phyloP scores from a whole-genome alignment of 768 basidiomycete species.

The Pisolithus orientalis region DNA sequence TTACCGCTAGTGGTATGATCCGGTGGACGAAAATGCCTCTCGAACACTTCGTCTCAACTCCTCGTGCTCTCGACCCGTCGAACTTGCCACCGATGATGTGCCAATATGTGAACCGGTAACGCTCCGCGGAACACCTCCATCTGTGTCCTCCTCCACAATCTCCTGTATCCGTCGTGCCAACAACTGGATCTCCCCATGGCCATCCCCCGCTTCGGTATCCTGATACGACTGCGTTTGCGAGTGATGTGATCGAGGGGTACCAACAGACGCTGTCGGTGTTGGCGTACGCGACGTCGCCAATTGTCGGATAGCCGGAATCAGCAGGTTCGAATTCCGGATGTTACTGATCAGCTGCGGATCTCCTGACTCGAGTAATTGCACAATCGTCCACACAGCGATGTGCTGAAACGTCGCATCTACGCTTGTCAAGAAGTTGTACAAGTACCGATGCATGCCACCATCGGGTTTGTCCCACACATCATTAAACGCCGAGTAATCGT shows the following conservation, averaged over 20 bases:
- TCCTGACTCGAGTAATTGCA: conserved; percentile 94
- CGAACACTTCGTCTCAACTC: conserved; percentile 77
- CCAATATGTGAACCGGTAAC: conserved; percentile 60
- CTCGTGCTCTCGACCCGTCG: conserved; percentile 59
- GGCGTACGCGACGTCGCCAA: conserved; percentile 69
- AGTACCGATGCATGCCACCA: conserved; percentile 92
- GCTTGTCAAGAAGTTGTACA: conserved; percentile 89
- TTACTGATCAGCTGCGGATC: conserved; percentile 87
- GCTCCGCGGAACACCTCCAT: conserved; percentile 54
- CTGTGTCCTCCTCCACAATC: conserved; percentile 71
- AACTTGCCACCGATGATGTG: conserved; percentile 61
- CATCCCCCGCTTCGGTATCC: conserved; percentile 80
- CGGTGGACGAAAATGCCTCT: conserved; percentile 64
- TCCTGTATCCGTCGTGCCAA: conserved; percentile 83
- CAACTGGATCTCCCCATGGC: conserved; percentile 85
- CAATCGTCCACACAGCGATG: conserved; percentile 99
- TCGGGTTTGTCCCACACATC: conserved; percentile 98
- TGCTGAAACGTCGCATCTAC: conserved; percentile 98
- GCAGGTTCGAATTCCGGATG: conserved; percentile 75
- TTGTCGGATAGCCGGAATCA: conserved; percentile 82
- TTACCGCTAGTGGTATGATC: conserved; percentile 38
- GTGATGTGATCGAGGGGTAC: conserved; percentile 65
- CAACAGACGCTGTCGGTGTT: conserved; percentile 67
- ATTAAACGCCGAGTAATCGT: conserved; percentile 96
- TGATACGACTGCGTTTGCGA: conserved; percentile 68